Conservation (phyloP, 169 alveolate species). For the Eimeria acervulina region DNA sequence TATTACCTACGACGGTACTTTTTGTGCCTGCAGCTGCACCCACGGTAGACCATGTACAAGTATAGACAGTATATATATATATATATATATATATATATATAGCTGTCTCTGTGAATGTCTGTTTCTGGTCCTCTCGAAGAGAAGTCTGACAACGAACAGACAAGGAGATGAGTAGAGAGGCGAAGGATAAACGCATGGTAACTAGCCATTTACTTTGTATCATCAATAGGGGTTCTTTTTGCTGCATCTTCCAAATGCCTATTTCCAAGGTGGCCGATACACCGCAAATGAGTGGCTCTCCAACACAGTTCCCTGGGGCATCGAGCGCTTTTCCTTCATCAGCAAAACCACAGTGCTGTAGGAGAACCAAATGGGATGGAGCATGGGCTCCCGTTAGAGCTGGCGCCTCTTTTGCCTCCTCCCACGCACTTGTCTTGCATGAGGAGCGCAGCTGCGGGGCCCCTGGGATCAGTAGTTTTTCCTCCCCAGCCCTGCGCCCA, state of each 20-base stretch:
- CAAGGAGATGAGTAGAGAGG: background rate
- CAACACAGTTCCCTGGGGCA: background rate
- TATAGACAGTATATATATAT: no score
- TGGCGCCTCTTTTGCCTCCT: conserved; percentile 50
- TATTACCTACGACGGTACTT: background rate
- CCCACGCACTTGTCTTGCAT: conserved; percentile 51
- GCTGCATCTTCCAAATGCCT: conserved; percentile 43
- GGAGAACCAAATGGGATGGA: background rate
- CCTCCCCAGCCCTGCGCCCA: conserved; percentile 47
- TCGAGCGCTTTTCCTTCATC: background rate
- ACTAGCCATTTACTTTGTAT: conserved; percentile 6
- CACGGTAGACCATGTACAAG: background rate
- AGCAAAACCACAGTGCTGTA: conserved; percentile 21
- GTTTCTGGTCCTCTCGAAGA: background rate
- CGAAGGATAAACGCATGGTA: background rate
- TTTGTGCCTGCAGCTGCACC: background rate
- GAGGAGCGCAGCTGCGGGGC: conserved; percentile 37
- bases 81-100: background rate
- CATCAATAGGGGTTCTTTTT: conserved; percentile 27
- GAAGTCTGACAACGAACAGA: background rate
- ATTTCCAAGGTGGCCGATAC: conserved; percentile 14
- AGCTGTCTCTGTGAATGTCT: background rate
- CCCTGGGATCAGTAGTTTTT: conserved; percentile 48
- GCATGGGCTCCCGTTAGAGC: background rate
- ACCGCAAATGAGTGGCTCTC: conserved; percentile 28